Percentiles rank a stretch among this genome's conserved stretches.
Conservation (phyloP, 2,329 filamentous ascomycete genomes). For the Fusarium scirpi region DNA sequence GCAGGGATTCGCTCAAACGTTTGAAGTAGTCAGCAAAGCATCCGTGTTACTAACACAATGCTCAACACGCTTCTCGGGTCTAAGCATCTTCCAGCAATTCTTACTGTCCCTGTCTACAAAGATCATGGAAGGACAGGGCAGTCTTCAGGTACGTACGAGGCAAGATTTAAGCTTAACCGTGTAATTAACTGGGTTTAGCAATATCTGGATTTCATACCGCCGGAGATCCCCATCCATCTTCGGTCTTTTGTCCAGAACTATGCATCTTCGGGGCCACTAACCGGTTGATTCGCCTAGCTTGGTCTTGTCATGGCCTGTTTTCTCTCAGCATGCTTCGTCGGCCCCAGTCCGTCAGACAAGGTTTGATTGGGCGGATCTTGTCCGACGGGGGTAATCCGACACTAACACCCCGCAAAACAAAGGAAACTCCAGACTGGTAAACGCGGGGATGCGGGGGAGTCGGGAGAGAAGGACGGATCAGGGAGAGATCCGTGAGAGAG, state of each 20-base stretch:
- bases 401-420: background rate
- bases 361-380: conserved; percentile 1
- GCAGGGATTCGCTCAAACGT: conserved; percentile 7
- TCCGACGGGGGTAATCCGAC: conserved; percentile 15
- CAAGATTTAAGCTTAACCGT: background rate
- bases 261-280: background rate
- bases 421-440: background rate
- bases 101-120: conserved; percentile 7
- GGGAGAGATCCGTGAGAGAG: background rate
- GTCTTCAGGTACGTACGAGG: background rate
- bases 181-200: background rate
- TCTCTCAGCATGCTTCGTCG: background rate
- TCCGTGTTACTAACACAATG: conserved; percentile 23
- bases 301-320: background rate
- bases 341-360: background rate
- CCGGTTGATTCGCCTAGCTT: no score
- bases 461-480: background rate
- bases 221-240: conserved; percentile 15
- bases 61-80: conserved; percentile 11
- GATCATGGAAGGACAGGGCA: conserved; percentile 9
- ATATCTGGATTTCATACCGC: conserved; percentile 1
- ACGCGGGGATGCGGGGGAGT: conserved; percentile 29
- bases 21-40: conserved; percentile 28
- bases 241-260: conserved; percentile 5
- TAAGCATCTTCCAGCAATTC: conserved; percentile 21